Evolutionary conservation across 805 yeast species (phyloP).

Genomic region (Sugiyamaella floridensis): DNA sequence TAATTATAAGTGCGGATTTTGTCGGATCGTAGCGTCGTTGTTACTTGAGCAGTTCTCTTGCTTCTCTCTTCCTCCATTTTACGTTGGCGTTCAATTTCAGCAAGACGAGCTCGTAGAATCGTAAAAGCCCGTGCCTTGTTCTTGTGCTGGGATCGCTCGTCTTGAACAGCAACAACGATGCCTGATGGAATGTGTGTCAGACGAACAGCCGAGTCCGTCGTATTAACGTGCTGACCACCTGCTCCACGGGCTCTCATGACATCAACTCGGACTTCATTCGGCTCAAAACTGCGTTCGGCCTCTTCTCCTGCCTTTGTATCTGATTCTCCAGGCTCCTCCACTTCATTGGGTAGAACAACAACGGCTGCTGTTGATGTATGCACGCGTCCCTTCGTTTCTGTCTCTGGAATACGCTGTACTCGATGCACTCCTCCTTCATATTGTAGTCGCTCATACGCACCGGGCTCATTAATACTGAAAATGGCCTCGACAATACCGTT

Average conservation of each 20-base stretch:
- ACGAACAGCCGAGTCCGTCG: slow-evolving; percentile 95
- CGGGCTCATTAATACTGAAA: slow-evolving; percentile 63
- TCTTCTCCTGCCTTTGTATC: slow-evolving; percentile 38
- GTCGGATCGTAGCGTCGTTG: slow-evolving; percentile 84
- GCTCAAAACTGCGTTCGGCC: slow-evolving; percentile 64
- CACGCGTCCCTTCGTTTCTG: slow-evolving; percentile 88
- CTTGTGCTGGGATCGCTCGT: slow-evolving; percentile 88
- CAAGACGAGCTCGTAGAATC: slow-evolving; percentile 73
- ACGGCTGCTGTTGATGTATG: slow-evolving; percentile 97
- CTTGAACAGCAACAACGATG: slow-evolving; percentile 82
- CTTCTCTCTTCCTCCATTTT: slow-evolving; percentile 58
- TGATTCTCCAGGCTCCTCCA: slow-evolving; percentile 29
- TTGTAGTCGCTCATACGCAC: slow-evolving; percentile 65
- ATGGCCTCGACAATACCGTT: slow-evolving; percentile 70
- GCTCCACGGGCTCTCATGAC: slow-evolving; percentile 97
- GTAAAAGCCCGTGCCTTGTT: slow-evolving; percentile 90
- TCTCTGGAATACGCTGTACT: slow-evolving; percentile 88
- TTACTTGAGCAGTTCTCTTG: slow-evolving; percentile 74
- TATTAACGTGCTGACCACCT: slow-evolving; percentile 97
- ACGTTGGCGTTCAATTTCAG: slow-evolving; percentile 66
- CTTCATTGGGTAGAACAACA: slow-evolving; percentile 72
- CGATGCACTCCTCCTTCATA: slow-evolving; percentile 95
- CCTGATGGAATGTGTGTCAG: slow-evolving; percentile 90
- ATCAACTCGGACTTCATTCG: slow-evolving; percentile 86
- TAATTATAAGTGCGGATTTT: slow-evolving; percentile 90